phyloP scores from a whole-genome alignment of 2,329 filamentous ascomycete genomes.

The Furcasterigmium sp. region DNA sequence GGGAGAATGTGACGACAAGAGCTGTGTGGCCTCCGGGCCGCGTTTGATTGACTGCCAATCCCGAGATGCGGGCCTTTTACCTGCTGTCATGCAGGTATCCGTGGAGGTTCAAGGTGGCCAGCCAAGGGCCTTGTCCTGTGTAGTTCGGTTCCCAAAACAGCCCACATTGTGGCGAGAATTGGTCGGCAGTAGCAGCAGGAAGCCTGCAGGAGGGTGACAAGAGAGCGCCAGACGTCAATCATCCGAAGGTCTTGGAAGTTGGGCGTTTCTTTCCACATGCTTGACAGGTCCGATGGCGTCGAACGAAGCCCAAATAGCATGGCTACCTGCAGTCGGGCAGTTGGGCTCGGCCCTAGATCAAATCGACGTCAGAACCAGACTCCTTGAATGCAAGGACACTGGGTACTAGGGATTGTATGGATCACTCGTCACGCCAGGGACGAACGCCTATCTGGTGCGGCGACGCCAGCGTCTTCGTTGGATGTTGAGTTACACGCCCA shows the following conservation, averaged over 20 bases:
- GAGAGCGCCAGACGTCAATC: not conserved
- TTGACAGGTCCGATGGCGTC: slow-evolving; percentile 3
- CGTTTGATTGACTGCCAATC: not conserved
- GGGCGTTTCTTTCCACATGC: slow-evolving; percentile 2
- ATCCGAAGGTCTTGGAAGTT: not conserved
- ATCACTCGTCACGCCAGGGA: too few species aligned
- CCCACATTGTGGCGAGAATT: not conserved
- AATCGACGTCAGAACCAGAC: too few species aligned
- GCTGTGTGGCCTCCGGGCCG: too few species aligned
- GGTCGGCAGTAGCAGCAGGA: not conserved
- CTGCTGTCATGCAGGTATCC: not conserved
- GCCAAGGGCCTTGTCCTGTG: not conserved
- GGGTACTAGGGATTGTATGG: too few species aligned
- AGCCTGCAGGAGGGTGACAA: slow-evolving; percentile 1
- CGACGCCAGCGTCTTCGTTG: not conserved
- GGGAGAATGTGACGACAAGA: too few species aligned
- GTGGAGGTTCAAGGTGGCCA: not conserved
- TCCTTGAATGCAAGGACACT: too few species aligned
- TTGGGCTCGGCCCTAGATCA: too few species aligned
- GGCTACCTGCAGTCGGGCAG: too few species aligned
- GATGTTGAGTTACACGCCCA: not conserved
- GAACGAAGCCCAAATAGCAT: not conserved
- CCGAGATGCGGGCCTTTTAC: not conserved
- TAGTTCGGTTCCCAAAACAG: not conserved
- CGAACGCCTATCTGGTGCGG: not conserved